Base-by-base conservation (phyloP, 2,329 filamentous ascomycete species). In the Arthrobotrys entomopaga region DNA sequence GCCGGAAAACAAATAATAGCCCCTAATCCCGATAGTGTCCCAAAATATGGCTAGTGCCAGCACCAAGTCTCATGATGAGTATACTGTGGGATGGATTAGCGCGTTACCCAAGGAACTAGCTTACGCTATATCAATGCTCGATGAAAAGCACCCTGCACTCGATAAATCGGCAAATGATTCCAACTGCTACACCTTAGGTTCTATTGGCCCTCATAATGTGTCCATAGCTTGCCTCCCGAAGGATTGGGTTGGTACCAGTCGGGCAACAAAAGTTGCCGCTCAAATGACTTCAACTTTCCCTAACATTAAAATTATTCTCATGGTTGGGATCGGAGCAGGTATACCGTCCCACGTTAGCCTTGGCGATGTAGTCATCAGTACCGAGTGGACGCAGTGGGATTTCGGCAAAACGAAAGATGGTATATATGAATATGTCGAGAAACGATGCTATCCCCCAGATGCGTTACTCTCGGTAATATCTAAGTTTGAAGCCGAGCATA, bases 321-420 rank as follows among this genome's bases (percentile, higher is more conserved):
- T 71, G 52, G 66, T 64, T 34, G 67, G 67, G 7, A 72, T 72
- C n/a, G 67, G 67, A 1, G 48, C 42, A 13, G 67, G 67, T 1
- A 38, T 72, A 34, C 60, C 67, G 7, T 40, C 46, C 3, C 48
- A 53, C 13, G 53, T 71, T 24, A 52, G 76, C 16, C 70, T 80
- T 0, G 78, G 79, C 8, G 79, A 80, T 67, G 71, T 80, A 0
- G 79, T 80, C 1, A 77, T 79, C n/a, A 69, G 78, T 29, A 76
- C 77, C 1, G 78, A 77, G 24, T 78, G 79, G 0, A 64, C 79
- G 1, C 76, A 79, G 29, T 79, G 77, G 77, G 78, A 80, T 11
- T 13, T 78, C 1, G 77, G 78, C 13, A 79, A 77, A 50, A 67
- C 56, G 15, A 43, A 73, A 34, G 65, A 46, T 6, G 54, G 63